Conservation (phyloP, 2,329 filamentous ascomycete genomes). For the Aspergillus costaricaensis region DNA sequence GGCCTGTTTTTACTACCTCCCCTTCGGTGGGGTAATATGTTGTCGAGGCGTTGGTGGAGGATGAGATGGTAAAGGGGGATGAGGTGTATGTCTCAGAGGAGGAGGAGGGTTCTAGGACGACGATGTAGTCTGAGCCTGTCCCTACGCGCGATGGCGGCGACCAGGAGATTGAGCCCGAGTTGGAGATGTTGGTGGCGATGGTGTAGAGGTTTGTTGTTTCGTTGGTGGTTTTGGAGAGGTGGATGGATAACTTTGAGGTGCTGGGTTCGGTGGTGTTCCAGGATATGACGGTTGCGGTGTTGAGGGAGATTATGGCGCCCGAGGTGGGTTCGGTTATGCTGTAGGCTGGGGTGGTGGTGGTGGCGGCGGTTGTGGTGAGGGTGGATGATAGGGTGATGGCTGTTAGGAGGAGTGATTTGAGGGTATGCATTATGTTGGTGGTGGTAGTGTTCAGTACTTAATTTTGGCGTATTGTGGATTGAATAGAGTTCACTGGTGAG, state of each 20-base stretch:
- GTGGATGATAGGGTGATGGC: neutral
- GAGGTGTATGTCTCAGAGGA: neutral
- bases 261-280: neutral
- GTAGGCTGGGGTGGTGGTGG: neutral
- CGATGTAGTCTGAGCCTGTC: neutral
- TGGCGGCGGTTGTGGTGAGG: neutral
- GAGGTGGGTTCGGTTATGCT: neutral
- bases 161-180: conserved; percentile 5
- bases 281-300: neutral
- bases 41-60: neutral
- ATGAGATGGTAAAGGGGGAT: neutral
- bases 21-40: neutral
- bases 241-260: neutral
- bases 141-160: neutral
- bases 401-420: neutral
- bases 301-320: neutral
- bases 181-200: conserved; percentile 8
- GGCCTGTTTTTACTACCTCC: neutral
- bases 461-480: neutral
- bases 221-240: neutral
- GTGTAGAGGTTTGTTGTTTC: neutral
- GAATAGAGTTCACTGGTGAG: no score
- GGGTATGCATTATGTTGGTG: neutral
- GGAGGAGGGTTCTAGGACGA: neutral
- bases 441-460: no score